These are phyloP conservation scores for Inonotus obliquus DNA, from an alignment of 1,284 basidiomycete species.

Conservation along the genomic window DNA sequence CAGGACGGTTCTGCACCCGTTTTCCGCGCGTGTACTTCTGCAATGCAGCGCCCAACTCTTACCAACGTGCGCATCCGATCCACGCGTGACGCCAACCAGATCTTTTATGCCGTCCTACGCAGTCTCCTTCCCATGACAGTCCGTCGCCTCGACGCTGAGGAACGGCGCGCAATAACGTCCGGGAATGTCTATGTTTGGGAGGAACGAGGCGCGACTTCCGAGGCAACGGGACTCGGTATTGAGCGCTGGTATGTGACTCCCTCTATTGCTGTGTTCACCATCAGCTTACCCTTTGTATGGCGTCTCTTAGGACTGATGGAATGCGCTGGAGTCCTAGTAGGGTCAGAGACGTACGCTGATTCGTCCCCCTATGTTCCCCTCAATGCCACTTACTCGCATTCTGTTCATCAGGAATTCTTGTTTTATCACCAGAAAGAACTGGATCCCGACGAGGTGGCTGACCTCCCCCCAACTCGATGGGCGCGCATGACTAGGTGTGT, in stretches of 20 bases:
- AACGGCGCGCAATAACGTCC: constrained; percentile 50
- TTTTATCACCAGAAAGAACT: constrained; percentile 80
- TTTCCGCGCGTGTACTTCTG: constrained; percentile 22
- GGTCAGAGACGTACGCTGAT: constrained; percentile 62
- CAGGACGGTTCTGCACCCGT: constrained; percentile 18
- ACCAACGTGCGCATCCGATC: constrained; percentile 70
- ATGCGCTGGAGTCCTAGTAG: constrained; percentile 80
- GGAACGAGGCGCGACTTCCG: constrained; percentile 71
- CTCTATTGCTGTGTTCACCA: not conserved
- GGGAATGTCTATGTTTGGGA: constrained; percentile 86
- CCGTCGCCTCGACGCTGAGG: constrained; percentile 74
- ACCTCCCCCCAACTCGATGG: constrained; percentile 67
- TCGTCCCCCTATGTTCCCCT: constrained; percentile 13
- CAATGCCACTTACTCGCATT: constrained; percentile 6
- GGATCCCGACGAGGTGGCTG: constrained; percentile 56
- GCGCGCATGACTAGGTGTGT: constrained; percentile 63
- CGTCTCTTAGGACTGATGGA: constrained; percentile 60
- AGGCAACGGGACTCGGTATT: constrained; percentile 75
- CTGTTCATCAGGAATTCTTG: constrained; percentile 57
- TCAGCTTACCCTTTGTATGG: constrained; percentile 8
- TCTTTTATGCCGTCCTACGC: constrained; percentile 71
- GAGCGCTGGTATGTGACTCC: constrained; percentile 59
- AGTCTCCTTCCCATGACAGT: constrained; percentile 68
- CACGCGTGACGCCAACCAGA: constrained; percentile 70
- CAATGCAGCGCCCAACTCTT: constrained; percentile 68